Percentiles rank a stretch among this genome's conserved stretches.
Evolutionary conservation across 805 yeast genomes (phyloP).

Genomic region (Suhomyces vadensis): DNA sequence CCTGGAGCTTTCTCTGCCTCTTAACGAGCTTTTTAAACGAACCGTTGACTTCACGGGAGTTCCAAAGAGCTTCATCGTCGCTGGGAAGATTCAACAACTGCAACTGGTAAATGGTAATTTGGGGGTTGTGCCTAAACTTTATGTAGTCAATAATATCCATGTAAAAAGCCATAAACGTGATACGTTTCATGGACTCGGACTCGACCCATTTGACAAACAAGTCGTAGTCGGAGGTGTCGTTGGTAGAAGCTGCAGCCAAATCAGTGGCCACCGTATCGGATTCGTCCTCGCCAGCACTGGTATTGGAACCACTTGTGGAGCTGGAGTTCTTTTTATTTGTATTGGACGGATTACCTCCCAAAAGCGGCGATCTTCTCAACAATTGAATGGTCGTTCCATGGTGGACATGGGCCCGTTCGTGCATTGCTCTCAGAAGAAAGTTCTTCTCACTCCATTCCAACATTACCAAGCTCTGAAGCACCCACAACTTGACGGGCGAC

Average conservation of each 20-base stretch:
- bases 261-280: slow-evolving; percentile 20
- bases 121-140: slow-evolving; percentile 70
- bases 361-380: slow-evolving; percentile 69
- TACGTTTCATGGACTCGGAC: slow-evolving; percentile 73
- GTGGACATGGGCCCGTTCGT: slow-evolving; percentile 81
- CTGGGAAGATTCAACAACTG: slow-evolving; percentile 44
- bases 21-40: slow-evolving; percentile 40
- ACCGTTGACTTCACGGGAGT: slow-evolving; percentile 37
- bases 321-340: slow-evolving; percentile 23
- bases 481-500: slow-evolving; percentile 77
- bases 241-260: slow-evolving; percentile 9
- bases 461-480: slow-evolving; percentile 69
- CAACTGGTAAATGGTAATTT: slow-evolving; percentile 38
- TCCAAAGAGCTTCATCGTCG: slow-evolving; percentile 43
- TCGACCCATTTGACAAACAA: slow-evolving; percentile 73
- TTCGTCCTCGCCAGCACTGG: slow-evolving; percentile 40
- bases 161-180: slow-evolving; percentile 79
- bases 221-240: slow-evolving; percentile 28
- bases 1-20: slow-evolving; percentile 33
- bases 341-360: slow-evolving; percentile 66
- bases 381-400: slow-evolving; percentile 86
- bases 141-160: slow-evolving; percentile 78
- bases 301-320: slow-evolving; percentile 23
- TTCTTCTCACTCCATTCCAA: slow-evolving; percentile 82
- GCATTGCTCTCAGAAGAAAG: slow-evolving; percentile 64